Conservation (phyloP, 202 grass and related monocot genomes). For the Saccharum hybrid region DNA sequence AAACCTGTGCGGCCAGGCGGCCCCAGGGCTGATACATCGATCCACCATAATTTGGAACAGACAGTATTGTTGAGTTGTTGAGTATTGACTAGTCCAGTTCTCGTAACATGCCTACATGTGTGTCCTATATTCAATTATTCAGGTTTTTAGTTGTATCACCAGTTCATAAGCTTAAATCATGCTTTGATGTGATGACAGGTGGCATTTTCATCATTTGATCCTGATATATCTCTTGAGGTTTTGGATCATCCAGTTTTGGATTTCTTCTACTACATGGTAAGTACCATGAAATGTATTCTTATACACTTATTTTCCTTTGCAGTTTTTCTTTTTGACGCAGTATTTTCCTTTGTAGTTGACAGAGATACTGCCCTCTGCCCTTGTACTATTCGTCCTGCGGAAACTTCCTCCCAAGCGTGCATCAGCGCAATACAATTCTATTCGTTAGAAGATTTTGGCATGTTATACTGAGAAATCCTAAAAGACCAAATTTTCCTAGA, state of each 20-base stretch:
- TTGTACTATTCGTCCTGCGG: constrained; percentile 87
- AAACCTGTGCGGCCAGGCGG: background rate
- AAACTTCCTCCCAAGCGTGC: constrained; percentile 86
- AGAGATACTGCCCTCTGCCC: constrained; percentile 86
- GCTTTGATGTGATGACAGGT: constrained; percentile 50
- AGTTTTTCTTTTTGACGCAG: constrained; percentile 3
- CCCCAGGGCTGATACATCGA: background rate
- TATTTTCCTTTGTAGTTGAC: constrained; percentile 56
- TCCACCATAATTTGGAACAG: background rate
- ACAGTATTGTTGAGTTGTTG: background rate
- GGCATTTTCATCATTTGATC: constrained; percentile 70
- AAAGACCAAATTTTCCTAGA: background rate
- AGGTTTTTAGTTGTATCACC: background rate
- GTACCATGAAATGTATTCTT: constrained; percentile 34
- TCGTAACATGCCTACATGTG: background rate
- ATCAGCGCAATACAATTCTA: constrained; percentile 64
- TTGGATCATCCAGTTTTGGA: constrained; percentile 88
- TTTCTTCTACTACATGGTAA: constrained; percentile 88
- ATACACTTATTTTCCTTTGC: background rate
- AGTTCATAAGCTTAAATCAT: background rate
- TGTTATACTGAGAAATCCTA: constrained; percentile 14
- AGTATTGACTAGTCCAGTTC: background rate
- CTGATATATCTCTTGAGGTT: constrained; percentile 70
- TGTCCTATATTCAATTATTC: background rate
- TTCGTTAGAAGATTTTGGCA: constrained; percentile 47